Base-by-base conservation (phyloP, 495 filamentous ascomycete species). In the Penicillium manginii region DNA sequence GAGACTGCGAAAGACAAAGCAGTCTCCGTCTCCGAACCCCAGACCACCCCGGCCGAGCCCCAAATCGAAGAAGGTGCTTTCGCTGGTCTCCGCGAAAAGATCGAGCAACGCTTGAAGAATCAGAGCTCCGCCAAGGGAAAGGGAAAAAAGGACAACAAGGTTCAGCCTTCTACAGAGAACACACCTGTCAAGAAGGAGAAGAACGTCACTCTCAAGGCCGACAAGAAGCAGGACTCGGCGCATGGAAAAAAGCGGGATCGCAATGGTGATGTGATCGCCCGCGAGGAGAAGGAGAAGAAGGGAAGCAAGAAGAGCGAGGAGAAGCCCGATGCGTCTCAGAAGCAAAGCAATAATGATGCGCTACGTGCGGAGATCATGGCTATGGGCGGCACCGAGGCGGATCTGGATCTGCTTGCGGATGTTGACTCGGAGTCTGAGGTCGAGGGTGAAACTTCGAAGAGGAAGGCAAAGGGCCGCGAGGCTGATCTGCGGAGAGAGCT, bases 331-430 rank as follows among this genome's bases (percentile, higher is more conserved):
- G 62, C 61, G 17, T 21, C 21, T 3, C 63, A 68, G 48, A 61
- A 61, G 49, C 50, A 33, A n/a, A 65, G 60, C 10, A 62, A 64
- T 26, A 68, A 77, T 50, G 71, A 75, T 62, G 63, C 67, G 29
- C 73, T 90, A 33, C 79, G 90, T 31, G 82, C 87, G 60, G 91
- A 93, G 63, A 91, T 96, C 60, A 68, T 85, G 54, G 87, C 86
- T 19, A 79, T 96, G 39, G 91, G 91, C 18, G 91, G 91, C 21
- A 88, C 88, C 26, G 83, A 91, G 67, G 88, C 90, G 23, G 90
- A 93, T 66, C 70, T 88, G 40, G 83, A 88, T 46, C 73, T 92
- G 35, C 74, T 93, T 47, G 84, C 78, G 15, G 83, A 78, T 59
- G 63, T 86, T 14, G 77, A 84, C 50, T 90, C 88, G 1, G 86